Percentiles rank a stretch among this genome's conserved stretches.
Conservation (phyloP, 805 yeast species). For the Cyberlindnera euphorbiiphila region DNA sequence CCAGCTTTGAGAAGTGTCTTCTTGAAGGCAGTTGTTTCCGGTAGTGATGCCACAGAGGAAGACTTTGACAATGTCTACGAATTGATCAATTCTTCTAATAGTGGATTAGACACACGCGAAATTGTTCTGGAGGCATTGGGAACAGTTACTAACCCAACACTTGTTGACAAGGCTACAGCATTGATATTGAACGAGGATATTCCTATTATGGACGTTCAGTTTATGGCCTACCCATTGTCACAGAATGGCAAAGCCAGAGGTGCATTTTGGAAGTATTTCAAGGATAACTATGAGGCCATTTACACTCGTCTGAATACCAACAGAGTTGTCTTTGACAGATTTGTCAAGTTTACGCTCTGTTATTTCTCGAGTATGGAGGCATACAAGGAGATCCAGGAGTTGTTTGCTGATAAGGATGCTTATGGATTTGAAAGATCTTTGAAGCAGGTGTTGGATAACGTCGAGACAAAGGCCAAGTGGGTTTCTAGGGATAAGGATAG, state of each 20-base stretch:
- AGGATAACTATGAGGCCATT: constrained; percentile 65
- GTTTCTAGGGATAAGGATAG: constrained; percentile 47
- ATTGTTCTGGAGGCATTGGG: constrained; percentile 69
- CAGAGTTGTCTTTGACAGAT: constrained; percentile 69
- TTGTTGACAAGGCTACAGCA: constrained; percentile 50
- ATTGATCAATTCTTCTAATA: constrained; percentile 58
- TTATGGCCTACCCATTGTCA: constrained; percentile 70
- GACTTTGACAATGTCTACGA: constrained; percentile 58
- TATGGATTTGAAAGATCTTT: constrained; percentile 61
- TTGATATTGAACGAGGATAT: constrained; percentile 51
- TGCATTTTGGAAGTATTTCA: constrained; percentile 68
- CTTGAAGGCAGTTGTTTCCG: constrained; percentile 60
- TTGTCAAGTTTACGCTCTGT: constrained; percentile 59
- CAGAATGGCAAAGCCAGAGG: constrained; percentile 58
- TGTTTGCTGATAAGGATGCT: constrained; percentile 49
- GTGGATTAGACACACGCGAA: constrained; percentile 59
- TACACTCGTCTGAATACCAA: constrained; percentile 69
- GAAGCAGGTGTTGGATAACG: constrained; percentile 57
- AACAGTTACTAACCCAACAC: constrained; percentile 44
- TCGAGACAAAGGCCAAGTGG: constrained; percentile 56
- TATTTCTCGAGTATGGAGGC: constrained; percentile 55
- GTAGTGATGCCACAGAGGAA: constrained; percentile 54
- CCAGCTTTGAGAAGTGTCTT: constrained; percentile 68
- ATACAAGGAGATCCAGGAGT: constrained; percentile 43
- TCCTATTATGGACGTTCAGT: constrained; percentile 70